phyloP scores from a whole-genome alignment of 805 yeast genomes.

The Starmerella roubikii region DNA sequence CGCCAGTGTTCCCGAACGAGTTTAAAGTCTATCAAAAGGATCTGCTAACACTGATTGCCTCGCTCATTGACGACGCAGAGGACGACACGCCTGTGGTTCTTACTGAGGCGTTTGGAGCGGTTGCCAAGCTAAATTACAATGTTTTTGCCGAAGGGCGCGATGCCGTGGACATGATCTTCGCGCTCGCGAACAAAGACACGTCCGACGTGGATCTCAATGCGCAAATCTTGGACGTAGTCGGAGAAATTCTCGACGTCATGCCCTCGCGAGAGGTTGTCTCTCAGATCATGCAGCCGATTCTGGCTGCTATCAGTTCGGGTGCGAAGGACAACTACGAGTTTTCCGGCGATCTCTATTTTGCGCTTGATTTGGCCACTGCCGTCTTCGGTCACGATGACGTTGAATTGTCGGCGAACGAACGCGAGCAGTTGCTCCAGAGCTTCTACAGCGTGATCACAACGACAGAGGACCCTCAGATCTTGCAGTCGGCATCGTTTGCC shows the following conservation, averaged over 20 bases:
- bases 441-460: conserved; percentile 35
- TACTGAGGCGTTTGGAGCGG: conserved; percentile 52
- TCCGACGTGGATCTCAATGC: conserved; percentile 56
- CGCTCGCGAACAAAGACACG: conserved; percentile 57
- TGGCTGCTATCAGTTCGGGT: conserved; percentile 8
- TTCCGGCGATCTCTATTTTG: conserved; percentile 44
- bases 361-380: conserved; percentile 35
- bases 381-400: conserved; percentile 22
- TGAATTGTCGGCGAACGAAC: conserved; percentile 17
- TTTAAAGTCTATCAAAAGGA: conserved; percentile 20
- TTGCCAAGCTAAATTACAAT: conserved; percentile 37
- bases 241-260: conserved; percentile 36
- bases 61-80: conserved; percentile 46
- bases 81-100: conserved; percentile 70
- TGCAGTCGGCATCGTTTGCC: conserved; percentile 67
- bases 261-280: conserved; percentile 7
- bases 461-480: conserved; percentile 59
- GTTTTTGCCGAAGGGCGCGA: conserved; percentile 25
- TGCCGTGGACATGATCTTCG: conserved; percentile 43
- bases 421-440: conserved; percentile 22
- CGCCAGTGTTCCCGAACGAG: conserved; percentile 13
- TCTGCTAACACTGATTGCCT: conserved; percentile 29
- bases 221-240: conserved; percentile 58
- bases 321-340: conserved; percentile 30
- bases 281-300: conserved; percentile 16